Percentiles rank a stretch among this genome's conserved stretches.
Evolutionary conservation across 371 early-diverging fungal species (phyloP).

Genomic region (Basidiobolus heterosporus): DNA sequence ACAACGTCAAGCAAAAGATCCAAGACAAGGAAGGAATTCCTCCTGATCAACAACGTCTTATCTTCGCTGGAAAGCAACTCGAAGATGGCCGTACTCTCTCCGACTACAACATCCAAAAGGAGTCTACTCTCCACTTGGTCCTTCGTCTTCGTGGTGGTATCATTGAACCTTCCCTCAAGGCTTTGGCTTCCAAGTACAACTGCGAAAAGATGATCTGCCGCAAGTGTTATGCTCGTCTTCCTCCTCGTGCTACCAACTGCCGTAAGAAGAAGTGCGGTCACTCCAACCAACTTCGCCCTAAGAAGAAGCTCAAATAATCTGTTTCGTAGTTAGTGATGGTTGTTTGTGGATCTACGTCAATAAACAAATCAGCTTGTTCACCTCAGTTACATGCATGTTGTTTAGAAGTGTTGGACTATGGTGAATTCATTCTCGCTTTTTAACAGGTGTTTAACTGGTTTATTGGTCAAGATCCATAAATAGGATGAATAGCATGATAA

Average conservation of each 20-base stretch:
- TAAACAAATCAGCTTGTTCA: too few relatives aligned
- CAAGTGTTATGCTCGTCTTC: slow-evolving; percentile 98
- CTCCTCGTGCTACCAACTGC: slow-evolving; percentile 99
- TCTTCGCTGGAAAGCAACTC: slow-evolving; percentile 71
- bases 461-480: too few relatives aligned
- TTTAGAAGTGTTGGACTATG: too few relatives aligned
- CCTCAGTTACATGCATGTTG: too few relatives aligned
- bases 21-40: slow-evolving; percentile 96
- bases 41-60: slow-evolving; percentile 71
- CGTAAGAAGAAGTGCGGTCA: slow-evolving; percentile 99
- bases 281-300: slow-evolving; percentile 96
- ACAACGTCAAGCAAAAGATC: slow-evolving; percentile 92
- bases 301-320: slow-evolving; percentile 65
- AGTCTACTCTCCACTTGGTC: slow-evolving; percentile 96
- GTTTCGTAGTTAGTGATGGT: too few relatives aligned
- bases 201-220: slow-evolving; percentile 99
- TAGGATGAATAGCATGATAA: too few relatives aligned
- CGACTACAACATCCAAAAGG: slow-evolving; percentile 74
- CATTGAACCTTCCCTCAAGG: slow-evolving; percentile 93
- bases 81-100: slow-evolving; percentile 61
- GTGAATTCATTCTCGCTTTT: too few relatives aligned
- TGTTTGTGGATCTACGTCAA: too few relatives aligned
- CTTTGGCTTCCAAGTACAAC: slow-evolving; percentile 95
- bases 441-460: too few relatives aligned
- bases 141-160: slow-evolving; percentile 95